phyloP scores from a whole-genome alignment of 192 early-diverging fungal genomes.

The Glomus cerebriforme region DNA sequence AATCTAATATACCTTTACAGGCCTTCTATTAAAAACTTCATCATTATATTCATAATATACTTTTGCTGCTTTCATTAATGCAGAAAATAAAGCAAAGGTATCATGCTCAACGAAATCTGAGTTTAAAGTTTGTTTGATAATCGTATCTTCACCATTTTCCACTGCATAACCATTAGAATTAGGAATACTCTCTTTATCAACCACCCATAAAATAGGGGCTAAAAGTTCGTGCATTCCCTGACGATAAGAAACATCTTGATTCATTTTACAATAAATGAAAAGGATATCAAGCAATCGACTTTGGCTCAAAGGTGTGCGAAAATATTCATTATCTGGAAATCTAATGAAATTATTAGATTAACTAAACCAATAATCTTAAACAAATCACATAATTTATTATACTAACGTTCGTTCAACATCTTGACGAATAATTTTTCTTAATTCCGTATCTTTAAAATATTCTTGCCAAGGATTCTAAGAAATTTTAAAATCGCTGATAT shows the following conservation, averaged over 20 bases:
- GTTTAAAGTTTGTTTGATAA: slow-evolving; percentile 63
- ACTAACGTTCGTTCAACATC: slow-evolving; percentile 91
- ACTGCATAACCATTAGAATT: not conserved
- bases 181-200: slow-evolving; percentile 67
- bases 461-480: slow-evolving; percentile 88
- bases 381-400: not conserved
- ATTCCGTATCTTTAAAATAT: slow-evolving; percentile 86
- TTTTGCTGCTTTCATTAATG: slow-evolving; percentile 78
- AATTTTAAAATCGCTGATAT: not conserved
- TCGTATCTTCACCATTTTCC: slow-evolving; percentile 36
- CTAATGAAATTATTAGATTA: slow-evolving; percentile 40
- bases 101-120: slow-evolving; percentile 85
- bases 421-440: slow-evolving; percentile 80
- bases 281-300: slow-evolving; percentile 75
- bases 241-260: slow-evolving; percentile 86
- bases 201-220: slow-evolving; percentile 78
- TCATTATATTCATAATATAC: slow-evolving; percentile 87
- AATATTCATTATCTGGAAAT: slow-evolving; percentile 88
- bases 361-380: not conserved
- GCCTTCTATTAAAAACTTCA: slow-evolving; percentile 40
- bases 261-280: slow-evolving; percentile 90
- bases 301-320: slow-evolving; percentile 66
- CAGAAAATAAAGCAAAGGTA: slow-evolving; percentile 76
- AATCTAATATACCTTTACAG: slow-evolving; percentile 35
- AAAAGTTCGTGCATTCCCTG: slow-evolving; percentile 98